These are phyloP conservation scores for Barnettozyma salicaria DNA, from an alignment of 805 yeast genomes.

Conservation along the genomic window DNA sequence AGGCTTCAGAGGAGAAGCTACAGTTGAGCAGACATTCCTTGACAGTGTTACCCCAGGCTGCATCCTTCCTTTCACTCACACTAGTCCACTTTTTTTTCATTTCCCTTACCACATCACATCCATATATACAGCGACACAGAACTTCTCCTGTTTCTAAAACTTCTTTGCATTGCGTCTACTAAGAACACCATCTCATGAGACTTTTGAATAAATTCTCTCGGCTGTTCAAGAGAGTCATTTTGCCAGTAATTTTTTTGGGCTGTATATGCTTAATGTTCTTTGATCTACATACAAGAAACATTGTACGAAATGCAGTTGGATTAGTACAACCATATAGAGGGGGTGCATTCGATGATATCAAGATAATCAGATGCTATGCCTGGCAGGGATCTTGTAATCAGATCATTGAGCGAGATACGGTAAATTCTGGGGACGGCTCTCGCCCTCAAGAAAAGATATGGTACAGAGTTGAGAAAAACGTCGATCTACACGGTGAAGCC, in stretches of 20 bases:
- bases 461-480: constrained; percentile 23
- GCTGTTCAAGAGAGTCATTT: constrained; percentile 13
- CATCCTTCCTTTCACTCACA: no score
- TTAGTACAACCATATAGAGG: constrained; percentile 24
- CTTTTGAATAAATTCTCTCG: constrained; percentile 7
- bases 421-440: constrained; percentile 2
- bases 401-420: constrained; percentile 14
- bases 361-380: constrained; percentile 25
- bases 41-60: no score
- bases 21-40: no score
- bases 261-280: constrained; percentile 15
- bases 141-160: no score
- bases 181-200: no score
- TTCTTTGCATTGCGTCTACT: no score
- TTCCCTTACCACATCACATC: no score
- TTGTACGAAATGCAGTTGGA: constrained; percentile 14
- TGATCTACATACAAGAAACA: constrained; percentile 20
- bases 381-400: constrained; percentile 28
- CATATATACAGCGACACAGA: no score
- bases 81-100: no score
- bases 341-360: constrained; percentile 29
- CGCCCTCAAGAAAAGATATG: constrained; percentile 17
- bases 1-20: no score
- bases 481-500: constrained; percentile 21
- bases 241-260: constrained; percentile 13